A percentile compares a stretch with the other conserved stretches of the same genome.
Conservation (phyloP, 805 yeast species). For the Tetrapisispora taiwanensis region DNA sequence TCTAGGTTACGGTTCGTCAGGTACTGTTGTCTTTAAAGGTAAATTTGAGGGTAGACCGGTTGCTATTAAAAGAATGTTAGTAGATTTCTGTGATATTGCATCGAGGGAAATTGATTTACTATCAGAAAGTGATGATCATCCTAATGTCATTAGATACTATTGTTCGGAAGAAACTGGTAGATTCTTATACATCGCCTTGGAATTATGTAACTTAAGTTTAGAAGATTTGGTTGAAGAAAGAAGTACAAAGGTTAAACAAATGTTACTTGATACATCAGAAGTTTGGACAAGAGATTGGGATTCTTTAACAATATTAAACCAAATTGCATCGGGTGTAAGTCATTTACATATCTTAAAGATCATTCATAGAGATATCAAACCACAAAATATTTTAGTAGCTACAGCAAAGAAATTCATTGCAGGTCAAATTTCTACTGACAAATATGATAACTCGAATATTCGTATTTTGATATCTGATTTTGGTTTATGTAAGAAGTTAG, state of each 20-base stretch:
- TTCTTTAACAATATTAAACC: slow-evolving; percentile 45
- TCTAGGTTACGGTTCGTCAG: slow-evolving; percentile 94
- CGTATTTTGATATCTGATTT: slow-evolving; percentile 86
- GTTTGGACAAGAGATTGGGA: slow-evolving; percentile 1
- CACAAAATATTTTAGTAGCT: slow-evolving; percentile 84
- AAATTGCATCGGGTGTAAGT: slow-evolving; percentile 73
- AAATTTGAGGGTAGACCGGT: slow-evolving; percentile 87
- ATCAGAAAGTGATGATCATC: slow-evolving; percentile 94
- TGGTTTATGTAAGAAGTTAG: slow-evolving; percentile 88
- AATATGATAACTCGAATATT: slow-evolving; percentile 30
- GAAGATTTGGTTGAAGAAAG: slow-evolving; percentile 68
- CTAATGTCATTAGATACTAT: slow-evolving; percentile 85
- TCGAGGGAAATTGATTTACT: slow-evolving; percentile 78
- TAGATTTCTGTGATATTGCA: slow-evolving; percentile 90
- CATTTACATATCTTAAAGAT: slow-evolving; percentile 84
- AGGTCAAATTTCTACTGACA: slow-evolving; percentile 19
- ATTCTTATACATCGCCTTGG: slow-evolving; percentile 86
- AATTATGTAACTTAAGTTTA: slow-evolving; percentile 78
- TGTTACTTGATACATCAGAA: slow-evolving; percentile 25
- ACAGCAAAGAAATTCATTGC: slow-evolving; percentile 39
- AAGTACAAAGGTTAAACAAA: slow-evolving; percentile 10
- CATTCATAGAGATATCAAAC: slow-evolving; percentile 90
- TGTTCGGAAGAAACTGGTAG: slow-evolving; percentile 87
- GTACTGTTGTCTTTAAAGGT: slow-evolving; percentile 89
- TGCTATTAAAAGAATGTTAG: slow-evolving; percentile 87